Conservation (phyloP, 352 stramenopile species). For the Globisporangium takayamanum region DNA sequence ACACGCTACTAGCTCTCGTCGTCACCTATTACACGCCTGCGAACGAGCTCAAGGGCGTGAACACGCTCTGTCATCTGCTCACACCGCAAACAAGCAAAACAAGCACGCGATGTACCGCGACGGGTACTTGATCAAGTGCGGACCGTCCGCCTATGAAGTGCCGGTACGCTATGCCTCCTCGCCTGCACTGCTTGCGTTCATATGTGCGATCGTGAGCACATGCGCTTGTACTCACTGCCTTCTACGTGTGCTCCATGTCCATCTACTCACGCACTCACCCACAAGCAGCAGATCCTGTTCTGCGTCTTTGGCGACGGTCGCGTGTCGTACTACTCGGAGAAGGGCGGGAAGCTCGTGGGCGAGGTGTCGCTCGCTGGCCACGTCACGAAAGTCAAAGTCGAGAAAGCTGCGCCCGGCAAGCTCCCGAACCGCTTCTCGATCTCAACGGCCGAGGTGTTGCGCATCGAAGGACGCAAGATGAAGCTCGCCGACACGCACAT, state of each 20-base stretch:
- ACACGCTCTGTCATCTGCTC: too few relatives aligned
- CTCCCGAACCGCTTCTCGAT: slow-evolving; percentile 73
- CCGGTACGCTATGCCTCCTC: slow-evolving; percentile 25
- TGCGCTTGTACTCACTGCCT: neutral
- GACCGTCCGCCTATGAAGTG: slow-evolving; percentile 35
- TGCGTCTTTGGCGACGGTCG: slow-evolving; percentile 76
- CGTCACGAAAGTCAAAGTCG: slow-evolving; percentile 73
- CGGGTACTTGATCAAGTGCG: slow-evolving; percentile 70
- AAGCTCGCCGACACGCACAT: slow-evolving; percentile 57
- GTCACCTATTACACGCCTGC: neutral
- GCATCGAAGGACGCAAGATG: slow-evolving; percentile 73
- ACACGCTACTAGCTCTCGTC: slow-evolving; percentile 3
- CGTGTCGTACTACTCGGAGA: slow-evolving; percentile 69
- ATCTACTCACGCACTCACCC: neutral
- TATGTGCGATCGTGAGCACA: neutral
- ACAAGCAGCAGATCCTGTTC: slow-evolving; percentile 47
- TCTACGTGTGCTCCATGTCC: neutral
- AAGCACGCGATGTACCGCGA: slow-evolving; percentile 61
- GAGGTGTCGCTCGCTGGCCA: slow-evolving; percentile 60
- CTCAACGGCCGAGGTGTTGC: slow-evolving; percentile 55
- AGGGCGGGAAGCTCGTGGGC: slow-evolving; percentile 54
- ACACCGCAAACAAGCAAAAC: neutral
- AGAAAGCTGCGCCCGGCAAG: slow-evolving; percentile 53
- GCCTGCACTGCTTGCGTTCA: neutral
- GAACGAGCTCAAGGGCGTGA: too few relatives aligned